phyloP scores from a whole-genome alignment of 2,329 filamentous ascomycete species.

The Hirsutella minnesotensis region DNA sequence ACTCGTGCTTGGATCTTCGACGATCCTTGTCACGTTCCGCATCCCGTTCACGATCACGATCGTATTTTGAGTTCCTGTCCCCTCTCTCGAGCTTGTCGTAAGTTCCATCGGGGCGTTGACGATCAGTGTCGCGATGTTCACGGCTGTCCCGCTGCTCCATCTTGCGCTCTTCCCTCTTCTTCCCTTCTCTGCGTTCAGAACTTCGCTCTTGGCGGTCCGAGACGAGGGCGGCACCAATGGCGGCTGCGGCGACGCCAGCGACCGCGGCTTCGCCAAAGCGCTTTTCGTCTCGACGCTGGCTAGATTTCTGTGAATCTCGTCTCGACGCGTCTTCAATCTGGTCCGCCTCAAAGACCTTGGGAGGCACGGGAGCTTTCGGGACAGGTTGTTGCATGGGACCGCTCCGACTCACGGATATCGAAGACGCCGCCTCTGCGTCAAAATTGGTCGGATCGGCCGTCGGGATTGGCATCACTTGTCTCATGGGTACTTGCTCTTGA shows the following conservation, averaged over 20 bases:
- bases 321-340: constrained; percentile 24
- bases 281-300: constrained; percentile 23
- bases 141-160: not conserved
- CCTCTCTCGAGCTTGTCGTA: constrained; percentile 5
- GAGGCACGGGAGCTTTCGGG: constrained; percentile 61
- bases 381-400: constrained; percentile 67
- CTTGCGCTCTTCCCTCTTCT: constrained; percentile 6
- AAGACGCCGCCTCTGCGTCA: constrained; percentile 41
- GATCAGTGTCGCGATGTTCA: constrained; percentile 8
- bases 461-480: constrained; percentile 54
- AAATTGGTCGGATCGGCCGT: constrained; percentile 53
- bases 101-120: constrained; percentile 9
- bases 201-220: constrained; percentile 13
- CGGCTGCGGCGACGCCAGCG: constrained; percentile 35
- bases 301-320: constrained; percentile 18
- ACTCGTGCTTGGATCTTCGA: constrained; percentile 18
- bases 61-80: constrained; percentile 10
- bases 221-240: constrained; percentile 27
- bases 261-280: constrained; percentile 32
- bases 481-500: constrained; percentile 27
- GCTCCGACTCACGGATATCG: constrained; percentile 22
- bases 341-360: constrained; percentile 50
- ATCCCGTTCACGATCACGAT: constrained; percentile 3
- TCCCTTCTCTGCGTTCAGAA: constrained; percentile 10
- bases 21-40: constrained; percentile 13